phyloP scores from a whole-genome alignment of 75 land plant genomes.

The Chamaecyparis obtusa region DNA sequence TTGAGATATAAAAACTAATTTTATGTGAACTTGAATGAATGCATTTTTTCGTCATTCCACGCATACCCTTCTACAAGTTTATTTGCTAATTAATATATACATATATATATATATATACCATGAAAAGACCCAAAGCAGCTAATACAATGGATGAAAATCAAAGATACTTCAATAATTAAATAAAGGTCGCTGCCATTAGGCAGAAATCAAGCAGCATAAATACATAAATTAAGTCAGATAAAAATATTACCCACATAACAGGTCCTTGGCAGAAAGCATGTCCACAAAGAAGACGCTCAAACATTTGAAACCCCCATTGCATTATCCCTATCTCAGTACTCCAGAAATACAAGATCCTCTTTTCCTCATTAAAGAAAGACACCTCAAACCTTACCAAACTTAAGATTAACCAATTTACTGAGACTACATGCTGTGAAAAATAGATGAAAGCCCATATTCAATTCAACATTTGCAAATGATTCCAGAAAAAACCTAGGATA shows the following conservation, averaged over 20 bases:
- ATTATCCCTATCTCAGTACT: background rate
- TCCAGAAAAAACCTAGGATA: conserved; percentile 51
- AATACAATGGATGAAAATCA: background rate
- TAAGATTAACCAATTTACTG: background rate
- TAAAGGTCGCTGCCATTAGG: background rate
- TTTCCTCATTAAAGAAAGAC: background rate
- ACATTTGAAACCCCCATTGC: background rate
- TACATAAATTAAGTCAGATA: background rate
- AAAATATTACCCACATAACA: background rate
- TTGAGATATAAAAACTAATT: no score
- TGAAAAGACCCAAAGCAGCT: background rate
- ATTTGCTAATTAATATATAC: background rate
- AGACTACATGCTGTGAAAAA: background rate
- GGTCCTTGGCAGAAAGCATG: background rate
- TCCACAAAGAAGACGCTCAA: background rate
- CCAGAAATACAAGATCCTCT: background rate
- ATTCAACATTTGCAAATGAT: conserved; percentile 23
- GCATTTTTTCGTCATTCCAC: background rate
- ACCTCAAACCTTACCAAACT: background rate
- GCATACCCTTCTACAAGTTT: no score
- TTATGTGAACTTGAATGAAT: no score
- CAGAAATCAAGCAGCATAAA: background rate
- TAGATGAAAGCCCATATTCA: conserved; percentile 1
- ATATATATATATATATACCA: background rate
- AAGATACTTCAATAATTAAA: background rate